Evolutionary conservation across 1,139 yeast genomes (phyloP).

Genomic region (Saccharomyces hybrid): DNA sequence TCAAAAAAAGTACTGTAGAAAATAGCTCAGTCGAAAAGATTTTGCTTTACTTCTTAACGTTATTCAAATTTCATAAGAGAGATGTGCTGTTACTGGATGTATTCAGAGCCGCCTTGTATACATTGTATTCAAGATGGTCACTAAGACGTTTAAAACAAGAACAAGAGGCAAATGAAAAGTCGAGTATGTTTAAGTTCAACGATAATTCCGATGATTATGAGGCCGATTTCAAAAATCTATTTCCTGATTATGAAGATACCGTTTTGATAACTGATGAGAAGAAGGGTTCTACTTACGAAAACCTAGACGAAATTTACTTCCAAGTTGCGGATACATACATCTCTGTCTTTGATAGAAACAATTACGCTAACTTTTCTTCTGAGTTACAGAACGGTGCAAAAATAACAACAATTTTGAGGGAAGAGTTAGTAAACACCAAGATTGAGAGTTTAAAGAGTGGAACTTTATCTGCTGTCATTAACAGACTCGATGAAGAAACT

Average conservation of each 20-base stretch:
- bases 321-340: too few species aligned
- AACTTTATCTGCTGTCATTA: constrained; percentile 39
- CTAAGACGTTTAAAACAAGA: constrained; percentile 59
- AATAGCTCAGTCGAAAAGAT: constrained; percentile 43
- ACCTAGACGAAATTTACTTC: too few species aligned
- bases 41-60: constrained; percentile 36
- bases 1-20: constrained; percentile 41
- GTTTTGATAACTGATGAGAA: constrained; percentile 35
- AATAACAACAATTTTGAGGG: constrained; percentile 30
- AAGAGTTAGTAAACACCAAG: constrained; percentile 23
- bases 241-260: constrained; percentile 81
- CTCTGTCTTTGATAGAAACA: too few species aligned
- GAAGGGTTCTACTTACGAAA: not conserved
- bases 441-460: constrained; percentile 33
- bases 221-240: constrained; percentile 58
- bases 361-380: too few species aligned
- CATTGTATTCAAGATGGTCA: constrained; percentile 75
- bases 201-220: constrained; percentile 48
- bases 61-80: constrained; percentile 23
- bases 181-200: constrained; percentile 54
- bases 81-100: constrained; percentile 19
- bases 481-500: constrained; percentile 34
- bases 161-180: constrained; percentile 51
- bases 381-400: constrained; percentile 33
- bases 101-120: constrained; percentile 44